phyloP scores from a whole-genome alignment of 306 rosid species.

The Glycine soja region DNA sequence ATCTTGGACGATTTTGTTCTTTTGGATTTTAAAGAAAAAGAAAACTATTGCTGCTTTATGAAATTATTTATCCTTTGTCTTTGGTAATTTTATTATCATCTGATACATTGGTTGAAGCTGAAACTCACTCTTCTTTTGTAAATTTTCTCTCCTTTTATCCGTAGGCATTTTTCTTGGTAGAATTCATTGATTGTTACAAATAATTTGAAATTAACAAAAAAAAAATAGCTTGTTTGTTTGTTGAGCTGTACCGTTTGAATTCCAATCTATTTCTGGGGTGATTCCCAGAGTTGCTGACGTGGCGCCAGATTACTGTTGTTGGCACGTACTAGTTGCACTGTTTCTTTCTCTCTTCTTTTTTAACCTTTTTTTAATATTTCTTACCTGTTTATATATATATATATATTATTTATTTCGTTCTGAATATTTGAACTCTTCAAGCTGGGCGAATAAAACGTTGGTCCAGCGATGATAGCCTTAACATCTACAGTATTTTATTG shows the following conservation, averaged over 20 bases:
- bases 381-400: too few species aligned
- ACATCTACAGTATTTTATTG: background rate
- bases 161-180: too few species aligned
- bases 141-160: too few species aligned
- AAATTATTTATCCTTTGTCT: background rate
- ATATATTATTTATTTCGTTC: too few species aligned
- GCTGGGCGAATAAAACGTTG: background rate
- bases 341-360: conserved; percentile 9
- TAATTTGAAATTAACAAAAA: too few species aligned
- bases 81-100: conserved; percentile 17
- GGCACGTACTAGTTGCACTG: conserved; percentile 2
- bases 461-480: too few species aligned
- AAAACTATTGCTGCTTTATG: background rate
- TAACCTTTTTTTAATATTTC: background rate
- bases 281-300: conserved; percentile 47
- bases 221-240: background rate
- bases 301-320: conserved; percentile 46
- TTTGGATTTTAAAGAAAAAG: too few species aligned
- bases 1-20: conserved; percentile 18
- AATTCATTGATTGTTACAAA: too few species aligned
- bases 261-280: conserved; percentile 46
- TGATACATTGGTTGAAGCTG: background rate
- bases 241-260: conserved; percentile 46
- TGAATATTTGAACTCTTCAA: too few species aligned
- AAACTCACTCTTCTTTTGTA: too few species aligned